A percentile compares a stretch with the other conserved stretches of the same genome.
phyloP scores from a whole-genome alignment of 768 basidiomycete genomes.

The Tubosaeta sp. region DNA sequence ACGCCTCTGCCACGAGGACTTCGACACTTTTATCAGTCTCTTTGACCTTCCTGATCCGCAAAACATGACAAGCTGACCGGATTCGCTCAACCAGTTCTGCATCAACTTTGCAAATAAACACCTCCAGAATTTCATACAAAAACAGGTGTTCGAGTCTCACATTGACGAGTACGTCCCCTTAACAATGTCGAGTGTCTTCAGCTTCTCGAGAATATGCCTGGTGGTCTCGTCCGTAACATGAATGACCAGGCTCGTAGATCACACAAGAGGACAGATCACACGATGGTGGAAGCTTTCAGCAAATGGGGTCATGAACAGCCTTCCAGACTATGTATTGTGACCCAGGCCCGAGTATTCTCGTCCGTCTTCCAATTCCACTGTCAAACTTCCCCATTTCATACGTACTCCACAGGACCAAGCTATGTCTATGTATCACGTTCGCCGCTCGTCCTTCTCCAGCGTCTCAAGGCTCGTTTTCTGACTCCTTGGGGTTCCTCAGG shows the following conservation, averaged over 20 bases:
- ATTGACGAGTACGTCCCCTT: constrained; percentile 61
- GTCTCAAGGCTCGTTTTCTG: too few relatives aligned
- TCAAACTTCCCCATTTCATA: too few relatives aligned
- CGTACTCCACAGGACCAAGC: too few relatives aligned
- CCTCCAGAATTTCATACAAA: constrained; percentile 77
- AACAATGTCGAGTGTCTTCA: constrained; percentile 67
- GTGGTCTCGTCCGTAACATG: constrained; percentile 94
- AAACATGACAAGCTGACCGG: constrained; percentile 80
- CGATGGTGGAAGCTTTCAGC: constrained; percentile 90
- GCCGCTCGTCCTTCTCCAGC: too few relatives aligned
- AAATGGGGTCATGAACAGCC: constrained; percentile 46
- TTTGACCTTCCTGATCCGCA: constrained; percentile 94
- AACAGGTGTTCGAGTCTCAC: constrained; percentile 70
- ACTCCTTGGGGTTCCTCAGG: too few relatives aligned
- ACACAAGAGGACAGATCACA: constrained; percentile 71
- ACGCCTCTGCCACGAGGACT: constrained; percentile 90
- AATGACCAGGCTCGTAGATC: constrained; percentile 67
- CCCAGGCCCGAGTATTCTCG: too few relatives aligned
- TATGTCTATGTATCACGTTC: too few relatives aligned
- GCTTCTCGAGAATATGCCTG: constrained; percentile 78
- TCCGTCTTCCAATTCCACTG: too few relatives aligned
- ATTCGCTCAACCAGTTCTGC: constrained; percentile 94
- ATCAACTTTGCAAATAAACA: constrained; percentile 96
- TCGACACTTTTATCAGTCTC: constrained; percentile 84
- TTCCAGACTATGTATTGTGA: too few relatives aligned